Percentiles rank a stretch among this genome's conserved stretches.
phyloP scores from a whole-genome alignment of 129 eudicot species.

The Arctium lappa region DNA sequence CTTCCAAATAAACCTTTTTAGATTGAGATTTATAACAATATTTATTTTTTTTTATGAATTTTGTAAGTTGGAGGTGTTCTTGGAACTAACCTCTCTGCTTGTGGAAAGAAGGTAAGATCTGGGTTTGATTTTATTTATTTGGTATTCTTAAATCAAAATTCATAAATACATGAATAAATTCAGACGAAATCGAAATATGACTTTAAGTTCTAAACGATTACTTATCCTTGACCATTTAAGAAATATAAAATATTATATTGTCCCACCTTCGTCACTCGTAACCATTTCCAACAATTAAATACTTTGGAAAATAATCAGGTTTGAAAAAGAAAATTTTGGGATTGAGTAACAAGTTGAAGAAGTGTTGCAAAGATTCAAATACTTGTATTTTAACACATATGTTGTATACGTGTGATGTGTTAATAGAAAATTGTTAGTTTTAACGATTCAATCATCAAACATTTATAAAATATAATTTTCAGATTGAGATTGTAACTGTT shows the following conservation, averaged over 20 bases:
- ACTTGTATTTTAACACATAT: neutral
- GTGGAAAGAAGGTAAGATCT: no score
- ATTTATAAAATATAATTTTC: no score
- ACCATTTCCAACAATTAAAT: neutral
- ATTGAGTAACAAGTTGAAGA: neutral
- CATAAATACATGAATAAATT: no score
- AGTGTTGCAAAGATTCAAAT: neutral
- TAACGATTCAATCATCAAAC: neutral
- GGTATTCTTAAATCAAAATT: no score
- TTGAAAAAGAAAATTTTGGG: neutral
- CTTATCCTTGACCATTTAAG: neutral
- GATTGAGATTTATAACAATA: neutral
- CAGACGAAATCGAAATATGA: neutral
- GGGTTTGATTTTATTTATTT: no score
- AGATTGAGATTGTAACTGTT: neutral
- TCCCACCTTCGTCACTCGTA: neutral
- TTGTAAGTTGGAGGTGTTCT: neutral
- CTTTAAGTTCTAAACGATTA: neutral
- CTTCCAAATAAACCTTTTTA: neutral
- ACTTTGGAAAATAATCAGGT: neutral
- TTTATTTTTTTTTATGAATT: neutral
- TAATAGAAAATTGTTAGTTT: no score
- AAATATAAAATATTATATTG: neutral
- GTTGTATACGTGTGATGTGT: neutral
- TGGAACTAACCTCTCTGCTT: neutral